These are phyloP conservation scores for Haplosporangium sp. DNA, from an alignment of 371 early-diverging fungal species.

Conservation along the genomic window DNA sequence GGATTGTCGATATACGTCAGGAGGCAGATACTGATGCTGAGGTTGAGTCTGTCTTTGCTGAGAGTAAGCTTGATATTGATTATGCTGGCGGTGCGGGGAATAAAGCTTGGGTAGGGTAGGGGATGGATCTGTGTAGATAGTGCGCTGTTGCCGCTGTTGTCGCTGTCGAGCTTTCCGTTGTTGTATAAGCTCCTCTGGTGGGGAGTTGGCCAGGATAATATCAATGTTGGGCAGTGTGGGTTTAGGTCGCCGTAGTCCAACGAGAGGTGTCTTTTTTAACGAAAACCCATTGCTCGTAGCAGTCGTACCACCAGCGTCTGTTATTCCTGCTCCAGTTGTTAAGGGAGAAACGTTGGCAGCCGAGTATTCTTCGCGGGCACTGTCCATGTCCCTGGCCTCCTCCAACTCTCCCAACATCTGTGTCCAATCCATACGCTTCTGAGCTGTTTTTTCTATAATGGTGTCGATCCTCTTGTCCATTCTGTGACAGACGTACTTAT, in stretches of 20 bases:
- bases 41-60: too few species aligned
- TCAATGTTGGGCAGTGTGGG: constrained; percentile 32
- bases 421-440: constrained; percentile 10
- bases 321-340: too few species aligned
- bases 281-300: too few species aligned
- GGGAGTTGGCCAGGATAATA: constrained; percentile 25
- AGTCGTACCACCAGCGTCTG: too few species aligned
- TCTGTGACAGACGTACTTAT: constrained; percentile 71
- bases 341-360: too few species aligned
- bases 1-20: too few species aligned
- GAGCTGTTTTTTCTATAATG: constrained; percentile 22
- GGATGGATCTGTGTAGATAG: too few species aligned
- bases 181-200: constrained; percentile 8
- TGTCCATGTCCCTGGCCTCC: background rate
- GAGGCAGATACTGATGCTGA: too few species aligned
- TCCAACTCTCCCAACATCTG: constrained; percentile 8
- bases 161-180: constrained; percentile 4
- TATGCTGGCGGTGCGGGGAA: too few species aligned
- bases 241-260: constrained; percentile 8
- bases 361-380: too few species aligned
- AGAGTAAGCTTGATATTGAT: too few species aligned
- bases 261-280: background rate
- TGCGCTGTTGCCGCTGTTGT: background rate
- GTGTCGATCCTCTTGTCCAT: constrained; percentile 64
- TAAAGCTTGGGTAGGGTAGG: too few species aligned